These are phyloP conservation scores for Trypethelium eluteriae DNA, from an alignment of 495 filamentous ascomycete genomes.

Conservation along the genomic window DNA sequence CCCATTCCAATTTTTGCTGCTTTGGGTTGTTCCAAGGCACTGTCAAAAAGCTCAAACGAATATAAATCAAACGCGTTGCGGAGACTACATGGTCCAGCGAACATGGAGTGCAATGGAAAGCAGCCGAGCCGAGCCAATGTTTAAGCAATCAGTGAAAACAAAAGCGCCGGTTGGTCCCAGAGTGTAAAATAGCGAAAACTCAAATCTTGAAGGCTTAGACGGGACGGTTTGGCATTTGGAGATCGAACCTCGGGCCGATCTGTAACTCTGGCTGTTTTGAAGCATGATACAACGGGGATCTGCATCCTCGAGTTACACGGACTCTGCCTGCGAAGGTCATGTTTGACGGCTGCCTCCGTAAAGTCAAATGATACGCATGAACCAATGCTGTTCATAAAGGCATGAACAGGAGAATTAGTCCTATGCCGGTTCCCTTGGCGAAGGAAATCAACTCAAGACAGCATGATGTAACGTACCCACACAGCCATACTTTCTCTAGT, in stretches of 20 bases:
- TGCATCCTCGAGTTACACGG: not conserved
- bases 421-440: no score
- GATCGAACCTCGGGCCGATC: not conserved
- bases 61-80: not conserved
- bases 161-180: not conserved
- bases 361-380: not conserved
- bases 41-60: not conserved
- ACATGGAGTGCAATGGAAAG: not conserved
- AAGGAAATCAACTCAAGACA: not conserved
- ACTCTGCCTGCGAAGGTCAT: no score
- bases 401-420: not conserved
- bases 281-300: slow-evolving; percentile 3
- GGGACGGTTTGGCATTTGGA: not conserved
- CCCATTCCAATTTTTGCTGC: not conserved
- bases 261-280: slow-evolving; percentile 7
- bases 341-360: not conserved
- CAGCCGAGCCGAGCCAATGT: not conserved
- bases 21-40: not conserved
- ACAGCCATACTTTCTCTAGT: not conserved
- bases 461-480: not conserved
- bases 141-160: not conserved
- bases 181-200: not conserved
- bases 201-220: slow-evolving; percentile 4
- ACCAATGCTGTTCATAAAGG: not conserved
- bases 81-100: not conserved